Base-by-base conservation (phyloP, 106 monocot species). In the Gastrodia elata region DNA sequence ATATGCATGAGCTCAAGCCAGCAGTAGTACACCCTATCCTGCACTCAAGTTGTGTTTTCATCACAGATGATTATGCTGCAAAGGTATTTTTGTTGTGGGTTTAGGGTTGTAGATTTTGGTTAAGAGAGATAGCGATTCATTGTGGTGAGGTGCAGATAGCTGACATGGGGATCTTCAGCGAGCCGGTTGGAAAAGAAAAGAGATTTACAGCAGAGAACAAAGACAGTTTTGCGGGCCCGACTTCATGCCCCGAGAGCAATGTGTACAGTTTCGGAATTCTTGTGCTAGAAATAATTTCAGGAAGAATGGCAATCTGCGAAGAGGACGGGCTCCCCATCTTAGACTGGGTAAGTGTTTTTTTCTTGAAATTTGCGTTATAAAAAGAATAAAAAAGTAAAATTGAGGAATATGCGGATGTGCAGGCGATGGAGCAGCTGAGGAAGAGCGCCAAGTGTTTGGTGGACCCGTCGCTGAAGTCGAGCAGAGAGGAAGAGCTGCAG, bases 1-100 rank as follows among this genome's bases (percentile, higher is more conserved):
- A 91, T 70, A 87, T 93, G 91, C 98, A 99, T 73, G 85, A 91
- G 33, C 83, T 91, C 27, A 88, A 84, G 37, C 93, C 98, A 65
- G 80, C 88, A 14, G 74, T 93, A 20, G 48, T 83, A 14, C 87
- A 83, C 65, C 81, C 87, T 13, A 77, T 87, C 78, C 40, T 99
- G 55, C 84, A 79, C 20, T 91, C 98, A 24, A 79, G 44, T 74
- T 44, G 78, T 28, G 80, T 99, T 15, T 81, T 82, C 26, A 38
- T 99, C 76, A 89, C 93, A 3, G 98, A 93, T 70, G 98, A 99
- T 84, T 89, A 67, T 79, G 88, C 98, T 68, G 88, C 91, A 14
- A 99, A 99, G 93, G 98, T 91, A 81, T 38, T 35, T 49, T 73
- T 0, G 9, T 57, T 57, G 22, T 7, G 57, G 55, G 3, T 16